Evolutionary conservation across 805 yeast genomes (phyloP), one percentile per base, ranked within the genome.

Genomic region (Scheffersomyces coipomensis): DNA sequence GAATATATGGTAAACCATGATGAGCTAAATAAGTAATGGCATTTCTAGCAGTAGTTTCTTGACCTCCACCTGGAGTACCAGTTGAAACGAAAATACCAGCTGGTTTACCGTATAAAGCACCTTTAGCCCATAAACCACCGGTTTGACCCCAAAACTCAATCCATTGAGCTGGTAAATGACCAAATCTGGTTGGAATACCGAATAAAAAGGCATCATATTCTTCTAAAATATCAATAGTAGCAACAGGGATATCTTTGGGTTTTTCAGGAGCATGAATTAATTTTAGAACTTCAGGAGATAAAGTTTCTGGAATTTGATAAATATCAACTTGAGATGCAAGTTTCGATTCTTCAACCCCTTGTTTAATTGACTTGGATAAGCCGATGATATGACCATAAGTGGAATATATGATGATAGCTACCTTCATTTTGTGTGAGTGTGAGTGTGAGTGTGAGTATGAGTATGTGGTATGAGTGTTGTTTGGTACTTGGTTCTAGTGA

Each of bases 161-260:
- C 77, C 84, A 80, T 65, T 87, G 95, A 19, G 87, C 79, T 36
- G 95, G 88, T 59, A 77, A 66, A 58, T 71, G 75, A 51, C 95
- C 95, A 59, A 57, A 87, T 62, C 95, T 76, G 25, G 95, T 85
- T 48, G 95, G 93, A 42, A 85, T 59, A 49, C 95, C 95, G 51
- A 86, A 83, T 46, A 86, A 47, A 59, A 83, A 81, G 11, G 81
- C 89, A 56, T 86, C 95, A 67, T 82, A 85, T 43, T 75, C 65
- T 19, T 62, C 60, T 50, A 88, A 70, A 3, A 77, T 75, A 9
- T 76, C 82, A 4, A 64, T 51, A 5, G 81, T 71, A 25, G 86
- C 86, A 41, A 76, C 59, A 40, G 88, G 88, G 40, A 73, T 68
- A 23, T 64, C 64, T 45, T 32, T 25, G 25, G 84, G 80, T 59